Evolutionary conservation across 2,329 filamentous ascomycete species (phyloP), one percentile per base, ranked within the genome.

Genomic region (Pyricularia sp.): DNA sequence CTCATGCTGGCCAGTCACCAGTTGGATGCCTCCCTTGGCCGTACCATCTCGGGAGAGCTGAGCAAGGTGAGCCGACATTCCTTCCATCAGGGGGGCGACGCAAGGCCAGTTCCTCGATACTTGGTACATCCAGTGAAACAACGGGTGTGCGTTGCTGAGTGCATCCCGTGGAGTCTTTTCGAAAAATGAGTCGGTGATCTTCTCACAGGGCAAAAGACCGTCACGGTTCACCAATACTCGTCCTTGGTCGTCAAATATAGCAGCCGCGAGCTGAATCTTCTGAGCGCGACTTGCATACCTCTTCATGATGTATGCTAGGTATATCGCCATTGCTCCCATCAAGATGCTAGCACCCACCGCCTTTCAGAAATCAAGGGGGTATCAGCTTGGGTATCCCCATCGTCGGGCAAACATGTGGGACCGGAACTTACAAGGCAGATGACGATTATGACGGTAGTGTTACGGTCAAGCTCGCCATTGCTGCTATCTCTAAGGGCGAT

Each of bases 41-140:
- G 78, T 76, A 10, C 75, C 72, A 69, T 82, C 79, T 66, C 80
- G 75, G 7, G 82, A 78, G 71, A 86, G 75, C 76, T 82, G 72
- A 72, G 84, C 79, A n/a, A 97, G 78, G 72, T 95, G 92, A 58
- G 83, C 83, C 68, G 85, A 85, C 90, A 97, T 97, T 61, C 85
- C 86, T 7, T 86, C 86, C 28, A 96, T 82, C 5, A 95, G 81
- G 64, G 88, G 86, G 68, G 83, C 83, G 30, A 97, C 84, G 59
- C 87, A 85, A 9, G 79, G 76, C 93, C 93, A 97, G 77, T 93
- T 90, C 70, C 89, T 85, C 7, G 91, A 92, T 2, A 92, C 91
- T 69, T 91, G 87, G 75, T 92, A 96, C 74, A 95, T 90, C 93
- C 93, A 97, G 66, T 93, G 88, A 78, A 95, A 97, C 1, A 94